Evolutionary conservation across 2,329 filamentous ascomycete species (phyloP).

Genomic region (Domatiomyces globalis): DNA sequence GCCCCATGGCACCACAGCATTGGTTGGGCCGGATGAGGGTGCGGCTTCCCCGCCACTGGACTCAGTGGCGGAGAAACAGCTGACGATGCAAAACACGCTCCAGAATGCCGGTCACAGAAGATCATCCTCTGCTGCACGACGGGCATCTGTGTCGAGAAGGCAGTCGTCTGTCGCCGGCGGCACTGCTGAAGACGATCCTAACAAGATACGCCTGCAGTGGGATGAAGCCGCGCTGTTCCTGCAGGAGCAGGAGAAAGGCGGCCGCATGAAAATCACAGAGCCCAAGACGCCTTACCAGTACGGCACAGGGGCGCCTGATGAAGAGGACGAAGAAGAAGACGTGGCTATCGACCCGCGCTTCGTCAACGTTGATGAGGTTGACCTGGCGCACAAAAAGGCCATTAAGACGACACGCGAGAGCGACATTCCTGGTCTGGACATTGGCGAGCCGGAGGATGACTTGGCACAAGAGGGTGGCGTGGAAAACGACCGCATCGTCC

Average conservation of each 20-base stretch:
- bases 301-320: constrained; percentile 83
- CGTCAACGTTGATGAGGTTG: constrained; percentile 44
- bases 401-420: constrained; percentile 43
- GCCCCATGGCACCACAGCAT: constrained; percentile 20
- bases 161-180: constrained; percentile 43
- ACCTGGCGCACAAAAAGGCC: constrained; percentile 34
- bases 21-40: constrained; percentile 20
- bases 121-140: constrained; percentile 59
- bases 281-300: constrained; percentile 94
- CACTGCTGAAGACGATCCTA: constrained; percentile 41
- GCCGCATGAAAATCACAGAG: constrained; percentile 97
- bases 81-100: constrained; percentile 87
- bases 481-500: constrained; percentile 33
- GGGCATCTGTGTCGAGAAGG: constrained; percentile 52
- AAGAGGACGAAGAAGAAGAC: constrained; percentile 55
- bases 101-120: constrained; percentile 82
- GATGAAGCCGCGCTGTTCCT: constrained; percentile 96
- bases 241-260: constrained; percentile 81
- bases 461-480: constrained; percentile 32
- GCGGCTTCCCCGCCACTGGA: constrained; percentile 31
- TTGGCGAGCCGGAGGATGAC: constrained; percentile 80
- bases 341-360: constrained; percentile 19
- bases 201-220: constrained; percentile 77
- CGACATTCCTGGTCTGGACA: constrained; percentile 80
- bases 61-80: constrained; percentile 56